A percentile compares a stretch with the other conserved stretches of the same genome.
Evolutionary conservation across 2,329 filamentous ascomycete genomes (phyloP).

Genomic region (Colletotrichum magnum): DNA sequence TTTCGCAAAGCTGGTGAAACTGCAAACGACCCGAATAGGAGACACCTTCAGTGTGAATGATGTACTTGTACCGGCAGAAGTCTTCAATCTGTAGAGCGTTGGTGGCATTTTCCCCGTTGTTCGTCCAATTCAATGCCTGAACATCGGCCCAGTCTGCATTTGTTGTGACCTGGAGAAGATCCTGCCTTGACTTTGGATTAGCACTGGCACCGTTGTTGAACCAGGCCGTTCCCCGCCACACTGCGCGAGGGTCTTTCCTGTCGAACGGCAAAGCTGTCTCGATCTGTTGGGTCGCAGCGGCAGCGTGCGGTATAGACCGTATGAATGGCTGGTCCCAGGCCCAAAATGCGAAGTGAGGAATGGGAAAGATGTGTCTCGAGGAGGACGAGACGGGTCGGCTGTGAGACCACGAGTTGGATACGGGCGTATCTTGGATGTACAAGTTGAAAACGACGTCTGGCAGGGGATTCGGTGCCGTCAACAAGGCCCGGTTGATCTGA

Average conservation of each 20-base stretch:
- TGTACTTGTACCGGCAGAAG: slow-evolving; percentile 66
- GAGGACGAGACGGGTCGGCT: slow-evolving; percentile 57
- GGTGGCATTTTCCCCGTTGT: slow-evolving; percentile 49
- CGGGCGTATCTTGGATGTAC: slow-evolving; percentile 65
- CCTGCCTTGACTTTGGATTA: slow-evolving; percentile 56
- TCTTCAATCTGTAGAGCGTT: slow-evolving; percentile 65
- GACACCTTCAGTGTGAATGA: slow-evolving; percentile 68
- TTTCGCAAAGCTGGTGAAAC: slow-evolving; percentile 65
- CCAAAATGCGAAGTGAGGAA: slow-evolving; percentile 71
- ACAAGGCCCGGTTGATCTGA: slow-evolving; percentile 66
- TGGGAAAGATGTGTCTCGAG: slow-evolving; percentile 60
- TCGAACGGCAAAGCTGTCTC: slow-evolving; percentile 47
- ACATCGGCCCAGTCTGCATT: slow-evolving; percentile 64
- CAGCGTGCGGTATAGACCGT: slow-evolving; percentile 57
- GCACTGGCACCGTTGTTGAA: slow-evolving; percentile 59
- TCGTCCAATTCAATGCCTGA: slow-evolving; percentile 55
- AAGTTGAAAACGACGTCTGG: slow-evolving; percentile 68
- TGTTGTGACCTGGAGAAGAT: slow-evolving; percentile 53
- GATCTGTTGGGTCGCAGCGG: slow-evolving; percentile 53
- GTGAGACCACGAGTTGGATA: slow-evolving; percentile 61
- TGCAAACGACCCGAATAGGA: slow-evolving; percentile 67
- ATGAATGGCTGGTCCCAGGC: slow-evolving; percentile 67
- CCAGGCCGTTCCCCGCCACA: slow-evolving; percentile 67
- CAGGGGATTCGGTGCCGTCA: slow-evolving; percentile 62
- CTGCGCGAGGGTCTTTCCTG: slow-evolving; percentile 57